Conservation (phyloP, 2,329 filamentous ascomycete species). For the Trematosphaeria pertusa region DNA sequence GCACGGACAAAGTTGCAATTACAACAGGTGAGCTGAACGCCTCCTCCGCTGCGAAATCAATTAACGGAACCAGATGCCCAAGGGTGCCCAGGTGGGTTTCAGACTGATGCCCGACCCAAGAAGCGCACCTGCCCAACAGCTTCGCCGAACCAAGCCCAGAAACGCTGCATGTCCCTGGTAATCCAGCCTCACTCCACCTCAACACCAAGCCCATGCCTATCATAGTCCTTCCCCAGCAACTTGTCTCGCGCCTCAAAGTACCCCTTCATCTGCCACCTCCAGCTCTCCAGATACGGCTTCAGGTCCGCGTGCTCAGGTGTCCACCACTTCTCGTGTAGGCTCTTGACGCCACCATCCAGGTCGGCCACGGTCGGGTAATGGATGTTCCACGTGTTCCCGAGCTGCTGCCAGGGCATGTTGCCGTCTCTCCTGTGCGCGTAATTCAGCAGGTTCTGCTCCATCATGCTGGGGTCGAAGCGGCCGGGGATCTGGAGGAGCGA, state of each 20-base stretch:
- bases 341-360: slow-evolving; percentile 38
- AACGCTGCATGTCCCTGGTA: no score
- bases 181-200: not conserved
- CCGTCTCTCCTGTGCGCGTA: slow-evolving; percentile 40
- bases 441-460: slow-evolving; percentile 45
- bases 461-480: slow-evolving; percentile 31
- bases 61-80: no score
- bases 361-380: slow-evolving; percentile 39
- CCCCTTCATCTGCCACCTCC: slow-evolving; percentile 45
- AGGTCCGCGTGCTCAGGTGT: slow-evolving; percentile 22
- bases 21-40: no score
- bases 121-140: no score
- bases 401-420: slow-evolving; percentile 44
- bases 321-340: slow-evolving; percentile 49
- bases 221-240: not conserved
- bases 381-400: slow-evolving; percentile 44
- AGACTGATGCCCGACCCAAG: no score
- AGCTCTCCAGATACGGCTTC: slow-evolving; percentile 30
- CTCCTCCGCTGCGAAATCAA: no score
- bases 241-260: slow-evolving; percentile 31
- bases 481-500: slow-evolving; percentile 26
- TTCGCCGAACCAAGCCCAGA: no score
- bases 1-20: no score
- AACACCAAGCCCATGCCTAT: not conserved
- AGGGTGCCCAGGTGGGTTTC: no score